Evolutionary conservation across 768 basidiomycete species (phyloP).

Genomic region (Termitomyces sp.): DNA sequence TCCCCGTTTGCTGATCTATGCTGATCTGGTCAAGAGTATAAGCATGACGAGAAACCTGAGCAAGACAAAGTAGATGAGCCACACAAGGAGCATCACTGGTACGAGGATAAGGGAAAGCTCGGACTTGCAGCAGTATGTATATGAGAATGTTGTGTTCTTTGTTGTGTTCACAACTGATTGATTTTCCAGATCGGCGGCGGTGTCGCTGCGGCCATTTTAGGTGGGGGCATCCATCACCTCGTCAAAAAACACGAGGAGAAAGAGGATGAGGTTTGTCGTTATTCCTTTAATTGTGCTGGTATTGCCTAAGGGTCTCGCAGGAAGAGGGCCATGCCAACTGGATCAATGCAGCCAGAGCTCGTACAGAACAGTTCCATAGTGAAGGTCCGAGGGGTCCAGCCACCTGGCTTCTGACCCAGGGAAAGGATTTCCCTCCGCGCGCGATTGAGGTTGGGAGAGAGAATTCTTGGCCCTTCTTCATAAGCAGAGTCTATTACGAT

Average conservation of each 20-base stretch:
- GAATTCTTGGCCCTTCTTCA: slow-evolving; percentile 49
- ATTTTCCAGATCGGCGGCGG: slow-evolving; percentile 64
- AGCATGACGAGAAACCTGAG: slow-evolving; percentile 15
- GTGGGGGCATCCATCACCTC: slow-evolving; percentile 6
- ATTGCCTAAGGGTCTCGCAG: slow-evolving; percentile 28
- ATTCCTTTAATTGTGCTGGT: not conserved
- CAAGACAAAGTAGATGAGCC: slow-evolving; percentile 28
- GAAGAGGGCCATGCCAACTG: slow-evolving; percentile 51
- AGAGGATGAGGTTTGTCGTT: slow-evolving; percentile 48
- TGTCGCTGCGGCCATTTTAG: slow-evolving; percentile 28
- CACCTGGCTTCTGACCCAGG: slow-evolving; percentile 63
- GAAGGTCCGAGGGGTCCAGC: slow-evolving; percentile 45
- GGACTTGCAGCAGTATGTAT: slow-evolving; percentile 47
- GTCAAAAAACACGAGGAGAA: slow-evolving; percentile 43
- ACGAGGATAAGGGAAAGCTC: slow-evolving; percentile 54
- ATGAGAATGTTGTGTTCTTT: not conserved
- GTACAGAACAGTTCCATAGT: slow-evolving; percentile 46
- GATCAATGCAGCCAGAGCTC: slow-evolving; percentile 54
- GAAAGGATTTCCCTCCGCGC: slow-evolving; percentile 54
- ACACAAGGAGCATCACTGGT: slow-evolving; percentile 56
- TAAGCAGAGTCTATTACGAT: slow-evolving; percentile 58
- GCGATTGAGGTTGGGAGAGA: slow-evolving; percentile 62
- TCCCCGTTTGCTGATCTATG: slow-evolving; percentile 8
- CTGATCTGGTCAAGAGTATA: slow-evolving; percentile 2
- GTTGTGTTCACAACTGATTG: slow-evolving; percentile 8